A percentile compares a stretch with the other conserved stretches of the same genome.
Evolutionary conservation across 768 basidiomycete species (phyloP).

Genomic region (Tephrocybe sp.): DNA sequence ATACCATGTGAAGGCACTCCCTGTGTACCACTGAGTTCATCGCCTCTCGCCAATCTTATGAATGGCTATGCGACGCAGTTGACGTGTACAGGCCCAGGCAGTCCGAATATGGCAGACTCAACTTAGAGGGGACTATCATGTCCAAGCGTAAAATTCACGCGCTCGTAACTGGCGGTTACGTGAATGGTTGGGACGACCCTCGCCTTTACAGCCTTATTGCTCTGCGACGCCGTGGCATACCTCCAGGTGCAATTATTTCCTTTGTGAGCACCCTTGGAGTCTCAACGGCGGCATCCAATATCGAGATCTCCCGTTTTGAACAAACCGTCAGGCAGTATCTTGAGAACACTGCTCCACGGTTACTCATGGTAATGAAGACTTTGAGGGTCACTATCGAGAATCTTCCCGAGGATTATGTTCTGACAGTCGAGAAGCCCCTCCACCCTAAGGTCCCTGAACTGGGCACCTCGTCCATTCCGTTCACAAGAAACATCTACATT

Average conservation of each 20-base stretch:
- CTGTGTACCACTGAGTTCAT: constrained; percentile 97
- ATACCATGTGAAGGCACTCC: constrained; percentile 70
- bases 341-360: constrained; percentile 82
- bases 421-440: constrained; percentile 85
- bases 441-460: constrained; percentile 93
- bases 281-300: constrained; percentile 79
- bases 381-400: constrained; percentile 92
- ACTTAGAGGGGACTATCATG: constrained; percentile 91
- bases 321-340: constrained; percentile 86
- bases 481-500: constrained; percentile 89
- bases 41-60: constrained; percentile 93
- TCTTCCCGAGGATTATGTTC: constrained; percentile 79
- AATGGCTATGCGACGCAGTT: constrained; percentile 98
- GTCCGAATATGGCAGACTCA: constrained; percentile 94
- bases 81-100: constrained; percentile 97
- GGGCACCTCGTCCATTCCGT: constrained; percentile 78
- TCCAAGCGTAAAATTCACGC: constrained; percentile 94
- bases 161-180: constrained; percentile 82
- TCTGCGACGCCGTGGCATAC: constrained; percentile 90
- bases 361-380: constrained; percentile 89
- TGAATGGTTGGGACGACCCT: constrained; percentile 96
- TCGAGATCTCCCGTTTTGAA: constrained; percentile 89
- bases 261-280: constrained; percentile 96
- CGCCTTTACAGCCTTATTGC: constrained; percentile 96
- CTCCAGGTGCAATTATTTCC: constrained; percentile 92